phyloP scores from a whole-genome alignment of 768 basidiomycete species.

The Suillus americanus region DNA sequence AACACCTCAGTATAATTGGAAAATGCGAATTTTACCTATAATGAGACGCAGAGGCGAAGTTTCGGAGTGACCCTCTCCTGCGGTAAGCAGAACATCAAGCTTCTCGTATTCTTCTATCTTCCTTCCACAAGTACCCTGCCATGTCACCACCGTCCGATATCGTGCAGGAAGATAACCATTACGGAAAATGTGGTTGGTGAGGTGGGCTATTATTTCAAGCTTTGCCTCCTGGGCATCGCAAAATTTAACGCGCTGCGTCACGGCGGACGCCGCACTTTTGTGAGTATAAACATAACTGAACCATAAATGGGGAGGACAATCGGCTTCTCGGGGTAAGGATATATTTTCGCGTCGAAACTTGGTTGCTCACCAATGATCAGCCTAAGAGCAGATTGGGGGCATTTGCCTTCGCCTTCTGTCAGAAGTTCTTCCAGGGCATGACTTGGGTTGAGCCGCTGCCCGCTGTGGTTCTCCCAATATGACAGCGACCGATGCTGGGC shows the following conservation, averaged over 20 bases:
- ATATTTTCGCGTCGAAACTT: background rate
- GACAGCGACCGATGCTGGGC: slow-evolving; percentile 40
- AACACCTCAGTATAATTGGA: background rate
- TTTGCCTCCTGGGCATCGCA: slow-evolving; percentile 26
- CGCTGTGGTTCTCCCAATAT: slow-evolving; percentile 46
- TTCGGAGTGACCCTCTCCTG: slow-evolving; percentile 19
- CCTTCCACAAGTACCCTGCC: slow-evolving; percentile 40
- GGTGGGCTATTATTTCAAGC: slow-evolving; percentile 42
- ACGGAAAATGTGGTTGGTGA: slow-evolving; percentile 48
- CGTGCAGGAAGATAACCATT: slow-evolving; percentile 38
- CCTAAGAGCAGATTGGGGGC: slow-evolving; percentile 43
- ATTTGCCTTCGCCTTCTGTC: slow-evolving; percentile 39
- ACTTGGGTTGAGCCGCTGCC: slow-evolving; percentile 36
- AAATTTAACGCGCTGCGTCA: slow-evolving; percentile 46
- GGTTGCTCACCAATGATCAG: slow-evolving; percentile 43
- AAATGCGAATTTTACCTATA: slow-evolving; percentile 16
- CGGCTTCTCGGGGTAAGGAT: slow-evolving; percentile 30
- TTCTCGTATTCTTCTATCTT: slow-evolving; percentile 27
- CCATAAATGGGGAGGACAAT: slow-evolving; percentile 41
- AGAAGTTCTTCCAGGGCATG: slow-evolving; percentile 36
- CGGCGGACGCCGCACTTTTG: slow-evolving; percentile 28
- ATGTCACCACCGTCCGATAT: slow-evolving; percentile 39
- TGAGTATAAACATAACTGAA: slow-evolving; percentile 43
- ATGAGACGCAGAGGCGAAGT: slow-evolving; percentile 16
- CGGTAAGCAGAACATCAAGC: slow-evolving; percentile 23